Percentiles rank a stretch among this genome's conserved stretches.
Evolutionary conservation across 805 yeast species (phyloP).

Genomic region (Zygoascus ofunaensis): DNA sequence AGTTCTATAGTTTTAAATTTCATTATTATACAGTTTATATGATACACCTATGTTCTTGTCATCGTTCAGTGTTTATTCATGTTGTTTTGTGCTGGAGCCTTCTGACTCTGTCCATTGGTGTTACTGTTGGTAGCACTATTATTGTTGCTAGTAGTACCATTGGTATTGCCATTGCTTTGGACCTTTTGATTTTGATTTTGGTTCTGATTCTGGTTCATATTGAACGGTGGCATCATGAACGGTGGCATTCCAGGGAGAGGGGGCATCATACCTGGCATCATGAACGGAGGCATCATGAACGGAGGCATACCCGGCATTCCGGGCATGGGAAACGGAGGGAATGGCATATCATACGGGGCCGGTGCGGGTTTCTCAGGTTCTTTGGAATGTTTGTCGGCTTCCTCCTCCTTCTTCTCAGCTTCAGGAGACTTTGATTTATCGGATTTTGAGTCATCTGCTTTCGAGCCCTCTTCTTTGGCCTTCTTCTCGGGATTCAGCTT

Average conservation of each 20-base stretch:
- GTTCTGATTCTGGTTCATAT: neutral
- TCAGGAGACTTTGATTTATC: neutral
- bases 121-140: no score
- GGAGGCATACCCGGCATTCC: slow-evolving; percentile 20
- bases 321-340: slow-evolving; percentile 19
- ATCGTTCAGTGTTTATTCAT: no score
- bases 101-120: no score
- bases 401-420: neutral
- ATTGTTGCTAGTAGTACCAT: neutral
- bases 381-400: neutral
- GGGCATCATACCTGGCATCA: slow-evolving; percentile 4
- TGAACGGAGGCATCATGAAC: slow-evolving; percentile 5
- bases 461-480: slow-evolving; percentile 2
- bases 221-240: slow-evolving; percentile 1
- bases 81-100: no score
- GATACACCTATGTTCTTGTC: no score
- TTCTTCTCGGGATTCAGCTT: neutral
- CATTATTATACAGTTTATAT: neutral
- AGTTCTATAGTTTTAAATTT: neutral
- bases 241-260: no score
- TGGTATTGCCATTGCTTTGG: no score
- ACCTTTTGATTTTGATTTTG: neutral
- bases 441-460: slow-evolving; percentile 7
- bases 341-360: slow-evolving; percentile 18
- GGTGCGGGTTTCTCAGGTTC: slow-evolving; percentile 4